Conservation (phyloP, 1,139 yeast genomes). For the Pichia sp. region DNA sequence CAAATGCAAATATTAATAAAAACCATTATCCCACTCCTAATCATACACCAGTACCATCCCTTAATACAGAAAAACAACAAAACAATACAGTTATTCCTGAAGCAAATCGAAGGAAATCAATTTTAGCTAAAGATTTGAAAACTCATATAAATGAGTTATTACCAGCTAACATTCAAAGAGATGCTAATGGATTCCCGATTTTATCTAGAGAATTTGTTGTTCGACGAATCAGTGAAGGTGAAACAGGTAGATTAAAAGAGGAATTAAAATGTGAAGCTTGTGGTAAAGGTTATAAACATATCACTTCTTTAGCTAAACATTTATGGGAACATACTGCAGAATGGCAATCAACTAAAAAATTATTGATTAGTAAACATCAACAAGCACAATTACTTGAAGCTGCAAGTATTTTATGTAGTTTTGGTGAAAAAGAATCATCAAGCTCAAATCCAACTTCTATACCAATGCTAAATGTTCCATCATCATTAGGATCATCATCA, state of each 20-base stretch:
- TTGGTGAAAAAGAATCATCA: constrained; percentile 47
- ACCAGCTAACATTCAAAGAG: constrained; percentile 9
- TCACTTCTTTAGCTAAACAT: constrained; percentile 71
- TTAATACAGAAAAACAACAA: constrained; percentile 17
- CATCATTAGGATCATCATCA: too few relatives aligned
- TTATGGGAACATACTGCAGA: constrained; percentile 89
- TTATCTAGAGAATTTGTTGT: constrained; percentile 72
- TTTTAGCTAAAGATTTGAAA: neutral
- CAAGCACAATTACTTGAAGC: constrained; percentile 87
- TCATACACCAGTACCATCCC: constrained; percentile 26
- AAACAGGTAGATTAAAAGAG: constrained; percentile 75
- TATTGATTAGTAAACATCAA: constrained; percentile 81
- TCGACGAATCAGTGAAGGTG: constrained; percentile 79
- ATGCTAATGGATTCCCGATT: constrained; percentile 28
- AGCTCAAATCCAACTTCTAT: too few relatives aligned
- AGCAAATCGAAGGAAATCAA: neutral
- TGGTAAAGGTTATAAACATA: constrained; percentile 85
- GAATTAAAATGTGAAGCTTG: constrained; percentile 84
- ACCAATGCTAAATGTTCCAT: too few relatives aligned
- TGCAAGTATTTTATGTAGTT: constrained; percentile 76
- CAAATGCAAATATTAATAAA: neutral
- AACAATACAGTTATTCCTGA: neutral
- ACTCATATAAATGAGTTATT: constrained; percentile 2
- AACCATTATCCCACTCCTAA: constrained; percentile 24
- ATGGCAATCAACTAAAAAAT: constrained; percentile 79